Percentiles rank a stretch among this genome's conserved stretches.
These are phyloP conservation scores for Lathyrus aphaca DNA, from an alignment of 306 rosid species.

Conservation along the genomic window DNA sequence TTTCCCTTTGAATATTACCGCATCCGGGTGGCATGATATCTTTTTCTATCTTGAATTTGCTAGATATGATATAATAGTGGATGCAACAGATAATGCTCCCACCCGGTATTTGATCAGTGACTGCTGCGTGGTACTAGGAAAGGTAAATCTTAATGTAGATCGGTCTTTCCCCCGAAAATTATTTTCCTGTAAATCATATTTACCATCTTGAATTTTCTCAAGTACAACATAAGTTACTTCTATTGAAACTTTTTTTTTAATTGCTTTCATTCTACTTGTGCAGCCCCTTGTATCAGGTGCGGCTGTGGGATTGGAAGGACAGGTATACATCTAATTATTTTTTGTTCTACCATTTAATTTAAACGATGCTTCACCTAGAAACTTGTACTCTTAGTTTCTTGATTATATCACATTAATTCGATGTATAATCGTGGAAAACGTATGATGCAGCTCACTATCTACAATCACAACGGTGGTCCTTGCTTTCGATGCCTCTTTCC, in stretches of 20 bases:
- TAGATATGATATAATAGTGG: conserved; percentile 86
- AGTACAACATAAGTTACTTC: neutral
- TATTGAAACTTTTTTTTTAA: conserved; percentile 23
- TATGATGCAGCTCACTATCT: conserved; percentile 81
- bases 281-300: conserved; percentile 99
- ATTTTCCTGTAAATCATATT: too few relatives aligned
- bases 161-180: too few relatives aligned
- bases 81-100: conserved; percentile 98
- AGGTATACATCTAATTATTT: conserved; percentile 54
- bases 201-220: too few relatives aligned
- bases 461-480: conserved; percentile 85
- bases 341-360: conserved; percentile 7
- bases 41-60: conserved; percentile 21
- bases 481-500: conserved; percentile 95
- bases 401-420: conserved; percentile 14
- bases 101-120: conserved; percentile 94
- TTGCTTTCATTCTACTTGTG: conserved; percentile 41
- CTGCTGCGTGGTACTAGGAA: conserved; percentile 94
- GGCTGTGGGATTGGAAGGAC: conserved; percentile 97
- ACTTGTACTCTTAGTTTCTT: neutral
- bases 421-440: conserved; percentile 9
- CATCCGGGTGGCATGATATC: neutral
- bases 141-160: conserved; percentile 55
- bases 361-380: conserved; percentile 3
- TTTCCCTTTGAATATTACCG: neutral